Conservation (phyloP, 1,284 basidiomycete species). For the Schizophyllum amplum region DNA sequence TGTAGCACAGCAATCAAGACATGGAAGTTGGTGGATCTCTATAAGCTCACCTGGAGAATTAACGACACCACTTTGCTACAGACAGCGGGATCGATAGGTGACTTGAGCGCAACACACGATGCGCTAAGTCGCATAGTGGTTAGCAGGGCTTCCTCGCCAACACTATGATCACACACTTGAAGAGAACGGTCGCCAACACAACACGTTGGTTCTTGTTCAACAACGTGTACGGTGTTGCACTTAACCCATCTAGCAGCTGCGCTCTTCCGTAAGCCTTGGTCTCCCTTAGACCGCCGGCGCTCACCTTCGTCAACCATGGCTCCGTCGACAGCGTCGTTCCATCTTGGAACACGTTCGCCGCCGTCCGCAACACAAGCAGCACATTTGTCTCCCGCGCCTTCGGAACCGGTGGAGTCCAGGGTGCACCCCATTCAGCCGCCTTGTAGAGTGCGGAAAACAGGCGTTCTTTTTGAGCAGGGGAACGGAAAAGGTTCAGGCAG, state of each 20-base stretch:
- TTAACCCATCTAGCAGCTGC: constrained; percentile 50
- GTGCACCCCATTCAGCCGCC: constrained; percentile 61
- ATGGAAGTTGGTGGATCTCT: background rate
- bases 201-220: constrained; percentile 67
- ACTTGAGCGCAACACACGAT: constrained; percentile 47
- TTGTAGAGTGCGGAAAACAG: constrained; percentile 60
- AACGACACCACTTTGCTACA: constrained; percentile 34
- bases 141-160: background rate
- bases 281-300: constrained; percentile 11
- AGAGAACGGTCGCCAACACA: constrained; percentile 67
- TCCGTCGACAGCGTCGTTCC: constrained; percentile 32
- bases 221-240: constrained; percentile 38
- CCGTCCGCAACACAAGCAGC: constrained; percentile 72
- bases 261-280: background rate
- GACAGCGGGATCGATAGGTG: constrained; percentile 26
- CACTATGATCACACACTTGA: constrained; percentile 57
- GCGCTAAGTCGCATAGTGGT: constrained; percentile 32
- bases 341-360: constrained; percentile 77
- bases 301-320: constrained; percentile 45
- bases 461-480: constrained; percentile 36
- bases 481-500: constrained; percentile 44
- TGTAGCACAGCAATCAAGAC: constrained; percentile 18
- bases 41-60: constrained; percentile 35
- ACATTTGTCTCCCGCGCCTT: constrained; percentile 83
- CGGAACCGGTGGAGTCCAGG: constrained; percentile 42